These are phyloP conservation scores for Lophium mytilinum DNA, from an alignment of 495 filamentous ascomycete genomes.

Conservation along the genomic window DNA sequence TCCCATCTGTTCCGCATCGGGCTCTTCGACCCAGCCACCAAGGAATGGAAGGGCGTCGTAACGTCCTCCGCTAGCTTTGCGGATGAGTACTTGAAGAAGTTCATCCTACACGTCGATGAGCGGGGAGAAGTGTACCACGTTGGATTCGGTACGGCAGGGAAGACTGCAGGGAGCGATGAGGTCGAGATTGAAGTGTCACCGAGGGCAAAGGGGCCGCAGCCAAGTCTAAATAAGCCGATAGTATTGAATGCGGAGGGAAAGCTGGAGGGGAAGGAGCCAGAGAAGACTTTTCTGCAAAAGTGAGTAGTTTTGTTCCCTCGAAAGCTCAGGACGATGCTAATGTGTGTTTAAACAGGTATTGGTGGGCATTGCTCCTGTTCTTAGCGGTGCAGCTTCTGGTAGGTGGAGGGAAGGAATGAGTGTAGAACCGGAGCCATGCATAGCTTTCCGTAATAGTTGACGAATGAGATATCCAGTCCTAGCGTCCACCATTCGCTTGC, in stretches of 20 bases:
- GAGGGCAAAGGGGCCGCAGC: conserved; percentile 42
- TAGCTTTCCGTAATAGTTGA: too few species aligned
- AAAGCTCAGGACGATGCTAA: conserved; percentile 19
- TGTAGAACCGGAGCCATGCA: too few species aligned
- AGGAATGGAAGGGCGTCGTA: conserved; percentile 31
- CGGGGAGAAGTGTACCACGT: conserved; percentile 30
- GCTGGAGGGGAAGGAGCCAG: conserved; percentile 40
- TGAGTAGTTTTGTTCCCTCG: conserved; percentile 33
- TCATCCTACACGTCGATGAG: conserved; percentile 29
- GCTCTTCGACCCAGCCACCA: conserved; percentile 35
- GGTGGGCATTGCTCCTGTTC: conserved; percentile 38
- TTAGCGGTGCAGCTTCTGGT: conserved; percentile 29
- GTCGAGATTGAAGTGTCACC: conserved; percentile 41
- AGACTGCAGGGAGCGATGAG: conserved; percentile 28
- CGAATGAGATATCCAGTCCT: too few species aligned
- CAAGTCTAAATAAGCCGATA: conserved; percentile 56
- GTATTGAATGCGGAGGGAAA: conserved; percentile 55
- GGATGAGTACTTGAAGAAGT: conserved; percentile 24
- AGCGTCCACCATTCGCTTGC: too few species aligned
- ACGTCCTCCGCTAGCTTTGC: conserved; percentile 28
- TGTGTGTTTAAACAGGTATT: conserved; percentile 34
- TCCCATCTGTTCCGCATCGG: conserved; percentile 57
- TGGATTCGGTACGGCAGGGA: conserved; percentile 25
- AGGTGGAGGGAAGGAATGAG: conserved; percentile 27
- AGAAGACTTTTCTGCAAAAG: conserved; percentile 69